Base-by-base conservation (phyloP, 2,329 filamentous ascomycete genomes). In the Aspergillus spinulosporus region DNA sequence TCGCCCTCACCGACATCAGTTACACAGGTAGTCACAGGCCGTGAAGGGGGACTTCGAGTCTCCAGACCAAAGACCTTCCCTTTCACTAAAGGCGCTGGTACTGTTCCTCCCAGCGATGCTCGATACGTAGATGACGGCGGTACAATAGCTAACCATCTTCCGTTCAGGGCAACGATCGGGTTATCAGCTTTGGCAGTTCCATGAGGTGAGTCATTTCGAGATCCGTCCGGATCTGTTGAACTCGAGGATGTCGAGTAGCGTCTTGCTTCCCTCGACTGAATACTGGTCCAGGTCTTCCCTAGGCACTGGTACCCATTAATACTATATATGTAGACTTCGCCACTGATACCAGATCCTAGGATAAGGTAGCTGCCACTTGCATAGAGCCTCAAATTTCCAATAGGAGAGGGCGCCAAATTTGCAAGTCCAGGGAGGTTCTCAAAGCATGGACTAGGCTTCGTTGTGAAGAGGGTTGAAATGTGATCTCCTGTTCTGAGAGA, bases 281-380 rank as follows among this genome's bases (percentile, higher is more conserved):
- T 78, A 44, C 86, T 87, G 0, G 94, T 97, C 94, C 94, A 99
- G 14, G 95, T 77, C 75, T 99, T 99, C 15, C 88, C 92, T 54
- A 94, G 80, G 66, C 92, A 97, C 57, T 79, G 77, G 67, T 85
- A 88, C 12, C 60, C 58, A 37, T 59, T 64, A 52, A 72, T 60
- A 32, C 78, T 70, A 82, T 87, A 97, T 5, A 96, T 78, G 81
- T 89, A 96, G 45, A 93, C 86, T 74, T 97, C 93, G 9, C 93
- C 93, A 49, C 90, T 96, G 26, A 82, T 76, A 2, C 91, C 92
- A 49, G 92, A 97, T 53, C 88, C 85, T 32, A 97, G 78, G 2
- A 87, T 81, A 37, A 97, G 68, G 64, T 84, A 89, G 32, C 86
- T 88, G 3, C 83, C 84, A 64, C 89, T 88, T 8, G 88, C 87